Evolutionary conservation across 2,329 filamentous ascomycete genomes (phyloP).

Genomic region (Aspergillus intermedius): DNA sequence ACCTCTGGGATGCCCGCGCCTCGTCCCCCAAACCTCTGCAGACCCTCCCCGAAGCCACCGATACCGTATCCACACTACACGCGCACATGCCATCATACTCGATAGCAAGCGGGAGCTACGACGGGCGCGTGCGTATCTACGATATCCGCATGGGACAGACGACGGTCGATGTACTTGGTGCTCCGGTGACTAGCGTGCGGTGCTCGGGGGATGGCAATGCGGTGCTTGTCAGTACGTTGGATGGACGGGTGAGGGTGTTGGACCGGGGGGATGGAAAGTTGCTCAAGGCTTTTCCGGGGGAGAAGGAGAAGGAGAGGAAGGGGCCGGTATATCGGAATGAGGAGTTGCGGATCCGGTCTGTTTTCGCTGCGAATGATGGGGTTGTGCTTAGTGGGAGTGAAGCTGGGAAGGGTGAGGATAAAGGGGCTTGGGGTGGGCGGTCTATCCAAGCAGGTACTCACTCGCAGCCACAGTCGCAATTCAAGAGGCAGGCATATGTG

Average conservation of each 20-base stretch:
- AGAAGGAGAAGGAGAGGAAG: slow-evolving; percentile 22
- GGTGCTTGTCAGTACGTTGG: slow-evolving; percentile 67
- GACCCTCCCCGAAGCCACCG: slow-evolving; percentile 34
- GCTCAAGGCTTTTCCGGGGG: slow-evolving; percentile 59
- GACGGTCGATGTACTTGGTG: slow-evolving; percentile 61
- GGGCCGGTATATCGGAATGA: slow-evolving; percentile 50
- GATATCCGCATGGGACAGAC: slow-evolving; percentile 71
- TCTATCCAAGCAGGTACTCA: background rate
- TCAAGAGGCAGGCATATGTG: slow-evolving; percentile 20
- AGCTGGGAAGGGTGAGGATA: slow-evolving; percentile 26
- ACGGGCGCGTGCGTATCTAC: slow-evolving; percentile 74
- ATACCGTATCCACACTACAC: slow-evolving; percentile 37
- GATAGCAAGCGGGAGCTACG: slow-evolving; percentile 72
- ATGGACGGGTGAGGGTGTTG: slow-evolving; percentile 71
- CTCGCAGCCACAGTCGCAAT: too few relatives aligned
- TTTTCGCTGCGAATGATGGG: slow-evolving; percentile 68
- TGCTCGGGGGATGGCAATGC: slow-evolving; percentile 67
- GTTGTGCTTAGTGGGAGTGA: slow-evolving; percentile 79
- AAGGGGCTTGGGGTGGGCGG: background rate
- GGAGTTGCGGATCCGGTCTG: slow-evolving; percentile 66
- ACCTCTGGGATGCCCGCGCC: slow-evolving; percentile 38
- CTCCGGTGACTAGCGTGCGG: slow-evolving; percentile 67
- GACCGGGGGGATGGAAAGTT: slow-evolving; percentile 69
- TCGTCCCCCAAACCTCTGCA: slow-evolving; percentile 38
- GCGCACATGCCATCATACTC: slow-evolving; percentile 34